A percentile compares a stretch with the other conserved stretches of the same genome.
Conservation (phyloP, 495 filamentous ascomycete species). For the Neurospora hispaniola region DNA sequence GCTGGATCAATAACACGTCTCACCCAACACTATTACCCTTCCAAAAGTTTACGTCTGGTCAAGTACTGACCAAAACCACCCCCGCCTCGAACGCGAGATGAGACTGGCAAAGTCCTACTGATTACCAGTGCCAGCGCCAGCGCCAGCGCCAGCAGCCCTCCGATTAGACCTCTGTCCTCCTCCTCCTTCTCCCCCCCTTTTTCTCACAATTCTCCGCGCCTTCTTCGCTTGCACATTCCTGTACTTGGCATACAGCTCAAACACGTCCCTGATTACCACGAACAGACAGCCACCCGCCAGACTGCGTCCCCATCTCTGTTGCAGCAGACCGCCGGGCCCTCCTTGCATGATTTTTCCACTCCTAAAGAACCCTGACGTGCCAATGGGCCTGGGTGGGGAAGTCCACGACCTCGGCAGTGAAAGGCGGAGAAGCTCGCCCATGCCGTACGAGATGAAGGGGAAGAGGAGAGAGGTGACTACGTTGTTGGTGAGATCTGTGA, state of each 20-base stretch:
- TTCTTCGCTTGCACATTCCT: slow-evolving; percentile 57
- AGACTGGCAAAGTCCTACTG: not conserved
- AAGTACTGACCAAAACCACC: not conserved
- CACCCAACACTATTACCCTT: not conserved
- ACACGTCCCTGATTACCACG: slow-evolving; percentile 64
- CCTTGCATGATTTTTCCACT: slow-evolving; percentile 14
- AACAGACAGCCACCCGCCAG: slow-evolving; percentile 72
- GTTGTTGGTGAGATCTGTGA: slow-evolving; percentile 21
- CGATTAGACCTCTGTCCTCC: not conserved
- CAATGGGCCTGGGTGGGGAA: slow-evolving; percentile 21
- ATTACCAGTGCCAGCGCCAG: not conserved
- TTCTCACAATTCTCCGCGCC: slow-evolving; percentile 46
- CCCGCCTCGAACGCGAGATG: not conserved
- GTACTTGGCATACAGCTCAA: slow-evolving; percentile 66
- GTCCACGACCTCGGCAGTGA: slow-evolving; percentile 55
- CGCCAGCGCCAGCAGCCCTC: not conserved
- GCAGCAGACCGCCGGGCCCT: slow-evolving; percentile 47
- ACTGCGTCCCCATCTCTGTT: slow-evolving; percentile 68
- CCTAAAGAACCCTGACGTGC: not conserved
- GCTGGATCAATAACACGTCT: not conserved
- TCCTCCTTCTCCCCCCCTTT: not conserved
- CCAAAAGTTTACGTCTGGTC: not conserved
- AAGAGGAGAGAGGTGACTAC: slow-evolving; percentile 30
- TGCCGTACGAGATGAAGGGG: slow-evolving; percentile 35
- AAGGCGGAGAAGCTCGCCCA: slow-evolving; percentile 58